Evolutionary conservation across 2,329 filamentous ascomycete species (phyloP), one percentile per base, ranked within the genome.

Genomic region (Fonsecaea pugnacius): DNA sequence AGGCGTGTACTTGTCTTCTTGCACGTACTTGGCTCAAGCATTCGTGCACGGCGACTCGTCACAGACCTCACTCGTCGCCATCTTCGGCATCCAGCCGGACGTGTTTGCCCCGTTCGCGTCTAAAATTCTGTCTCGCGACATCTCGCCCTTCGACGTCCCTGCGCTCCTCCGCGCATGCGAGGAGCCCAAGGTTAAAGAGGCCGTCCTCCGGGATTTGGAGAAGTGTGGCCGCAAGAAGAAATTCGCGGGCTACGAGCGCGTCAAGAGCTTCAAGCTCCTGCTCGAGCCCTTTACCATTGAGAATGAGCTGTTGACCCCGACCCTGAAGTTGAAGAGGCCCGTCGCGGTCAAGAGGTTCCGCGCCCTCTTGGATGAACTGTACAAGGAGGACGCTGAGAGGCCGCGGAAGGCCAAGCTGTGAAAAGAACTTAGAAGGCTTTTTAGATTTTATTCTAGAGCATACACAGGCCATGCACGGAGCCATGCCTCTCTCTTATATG

Each of bases 201-300:
- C 91, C 1, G 88, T 96, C 62, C 75, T 96, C 69, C 89, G 89
- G 76, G 86, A 95, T 69, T 80, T 99, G 36, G 90, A 95, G 65
- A 85, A 83, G 60, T 89, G 96, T 64, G 92, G 87, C 50, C 90
- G 85, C 80, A 89, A 88, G 79, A 87, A 91, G 77, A 96, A 95
- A 80, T 93, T 99, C 77, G 95, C 96, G 75, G 91, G 88, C 70
- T 98, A 91, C 72, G 95, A 99, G 83, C 87, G 87, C 69, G 89
- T 98, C 53, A 86, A 85, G 75, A 90, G 89, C 70, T 84, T 89
- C 62, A 78, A 89, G 67, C 79, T 99, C 70, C 88, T 90, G 72
- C 72, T 97, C 14, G 95, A 99, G 65, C 95, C 95, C 1, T 98
- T 99, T 73, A 91, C 88, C 0, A 88, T 98, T 69, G 93, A 96